phyloP scores from a whole-genome alignment of 2,329 filamentous ascomycete species.

The Pseudogymnoascus sp. region DNA sequence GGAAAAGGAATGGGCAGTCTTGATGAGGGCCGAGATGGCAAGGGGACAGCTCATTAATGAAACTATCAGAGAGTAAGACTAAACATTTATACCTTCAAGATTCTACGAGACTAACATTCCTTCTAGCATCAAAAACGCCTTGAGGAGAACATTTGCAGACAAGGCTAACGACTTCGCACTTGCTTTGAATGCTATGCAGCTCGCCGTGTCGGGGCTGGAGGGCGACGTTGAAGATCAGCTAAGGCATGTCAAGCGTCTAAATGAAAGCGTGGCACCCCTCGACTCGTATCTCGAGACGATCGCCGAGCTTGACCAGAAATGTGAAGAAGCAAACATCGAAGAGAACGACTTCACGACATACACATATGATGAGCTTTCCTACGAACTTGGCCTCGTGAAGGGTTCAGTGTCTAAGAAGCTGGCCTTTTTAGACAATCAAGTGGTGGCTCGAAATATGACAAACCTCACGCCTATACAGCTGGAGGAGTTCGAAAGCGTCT shows the following conservation, averaged over 20 bases:
- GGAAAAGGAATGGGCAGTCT: constrained; percentile 69
- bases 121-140: constrained; percentile 78
- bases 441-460: constrained; percentile 97
- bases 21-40: constrained; percentile 78
- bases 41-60: constrained; percentile 94
- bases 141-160: constrained; percentile 88
- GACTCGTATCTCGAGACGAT: constrained; percentile 87
- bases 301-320: constrained; percentile 75
- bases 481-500: constrained; percentile 97
- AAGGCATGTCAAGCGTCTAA: constrained; percentile 74
- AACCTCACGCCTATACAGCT: constrained; percentile 97
- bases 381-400: constrained; percentile 86
- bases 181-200: constrained; percentile 86
- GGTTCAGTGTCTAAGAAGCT: constrained; percentile 93
- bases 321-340: constrained; percentile 93
- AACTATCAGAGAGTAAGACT: constrained; percentile 78
- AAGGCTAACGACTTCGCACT: constrained; percentile 98
- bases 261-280: constrained; percentile 78
- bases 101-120: constrained; percentile 24
- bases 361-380: constrained; percentile 90
- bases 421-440: constrained; percentile 94
- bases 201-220: constrained; percentile 93
- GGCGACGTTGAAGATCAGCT: constrained; percentile 95
- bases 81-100: constrained; percentile 8
- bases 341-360: constrained; percentile 99